These are phyloP conservation scores for Triticum urartu DNA, from an alignment of 176 grass and related monocot genomes.

Conservation along the genomic window DNA sequence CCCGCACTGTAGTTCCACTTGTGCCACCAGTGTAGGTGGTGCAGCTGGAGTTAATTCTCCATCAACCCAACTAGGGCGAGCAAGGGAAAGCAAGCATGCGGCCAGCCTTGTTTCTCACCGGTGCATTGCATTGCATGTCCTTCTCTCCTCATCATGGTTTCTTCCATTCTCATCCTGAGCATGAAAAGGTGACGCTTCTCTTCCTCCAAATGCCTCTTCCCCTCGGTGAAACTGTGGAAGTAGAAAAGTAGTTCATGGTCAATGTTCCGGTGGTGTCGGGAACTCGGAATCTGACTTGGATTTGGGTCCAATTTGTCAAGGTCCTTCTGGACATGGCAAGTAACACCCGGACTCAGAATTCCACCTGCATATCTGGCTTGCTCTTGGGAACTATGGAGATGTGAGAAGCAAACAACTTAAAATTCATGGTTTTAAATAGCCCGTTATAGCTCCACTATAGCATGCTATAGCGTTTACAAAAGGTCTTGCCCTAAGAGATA, in stretches of 20 bases:
- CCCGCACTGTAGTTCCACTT: background rate
- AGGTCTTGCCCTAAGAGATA: too few species aligned
- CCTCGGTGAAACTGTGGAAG: background rate
- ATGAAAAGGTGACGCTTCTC: background rate
- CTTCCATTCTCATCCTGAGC: background rate
- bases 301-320: background rate
- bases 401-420: background rate
- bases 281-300: background rate
- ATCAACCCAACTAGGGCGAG: background rate
- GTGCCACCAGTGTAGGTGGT: background rate
- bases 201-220: background rate
- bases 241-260: background rate
- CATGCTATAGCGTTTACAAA: too few species aligned
- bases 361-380: too few species aligned
- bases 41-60: constrained; percentile 13
- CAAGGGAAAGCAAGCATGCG: background rate
- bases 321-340: background rate
- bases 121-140: too few species aligned
- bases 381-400: too few species aligned
- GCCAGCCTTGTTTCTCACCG: background rate
- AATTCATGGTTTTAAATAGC: too few species aligned
- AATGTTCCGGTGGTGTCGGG: background rate
- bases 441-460: too few species aligned
- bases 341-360: too few species aligned
- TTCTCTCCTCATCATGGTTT: background rate